Evolutionary conservation across 441 rosid species (phyloP).

Genomic region (Brassica balearica): DNA sequence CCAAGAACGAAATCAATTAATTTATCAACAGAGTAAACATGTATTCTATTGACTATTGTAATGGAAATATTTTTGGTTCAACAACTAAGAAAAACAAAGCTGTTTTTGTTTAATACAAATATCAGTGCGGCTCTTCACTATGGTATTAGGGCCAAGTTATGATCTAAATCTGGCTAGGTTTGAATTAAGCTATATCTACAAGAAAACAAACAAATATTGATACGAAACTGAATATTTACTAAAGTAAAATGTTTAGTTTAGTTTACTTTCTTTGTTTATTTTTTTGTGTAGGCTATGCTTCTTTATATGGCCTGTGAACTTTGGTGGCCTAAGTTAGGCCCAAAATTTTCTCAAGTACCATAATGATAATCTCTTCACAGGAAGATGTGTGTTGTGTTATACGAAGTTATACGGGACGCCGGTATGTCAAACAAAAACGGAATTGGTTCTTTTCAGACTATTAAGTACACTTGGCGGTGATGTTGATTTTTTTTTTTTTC

Average conservation of each 20-base stretch:
- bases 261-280: not conserved
- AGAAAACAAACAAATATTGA: slow-evolving; percentile 15
- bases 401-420: no score
- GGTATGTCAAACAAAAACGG: no score
- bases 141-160: slow-evolving; percentile 34
- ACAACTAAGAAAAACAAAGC: not conserved
- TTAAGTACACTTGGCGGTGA: not conserved
- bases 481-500: not conserved
- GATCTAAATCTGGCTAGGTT: slow-evolving; percentile 9
- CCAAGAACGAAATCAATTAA: slow-evolving; percentile 13
- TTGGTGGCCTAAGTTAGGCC: not conserved
- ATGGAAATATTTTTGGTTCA: slow-evolving; percentile 10
- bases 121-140: slow-evolving; percentile 36
- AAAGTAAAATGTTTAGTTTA: not conserved
- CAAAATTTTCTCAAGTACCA: not conserved
- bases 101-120: not conserved
- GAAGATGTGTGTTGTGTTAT: not conserved
- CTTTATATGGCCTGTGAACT: not conserved
- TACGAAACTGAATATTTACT: not conserved
- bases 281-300: not conserved
- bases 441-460: no score
- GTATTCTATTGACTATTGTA: slow-evolving; percentile 28
- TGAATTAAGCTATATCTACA: slow-evolving; percentile 8
- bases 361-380: slow-evolving; percentile 5
- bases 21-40: slow-evolving; percentile 14